These are phyloP conservation scores for Tricholoma sp. DNA, from an alignment of 768 basidiomycete species.

Conservation along the genomic window DNA sequence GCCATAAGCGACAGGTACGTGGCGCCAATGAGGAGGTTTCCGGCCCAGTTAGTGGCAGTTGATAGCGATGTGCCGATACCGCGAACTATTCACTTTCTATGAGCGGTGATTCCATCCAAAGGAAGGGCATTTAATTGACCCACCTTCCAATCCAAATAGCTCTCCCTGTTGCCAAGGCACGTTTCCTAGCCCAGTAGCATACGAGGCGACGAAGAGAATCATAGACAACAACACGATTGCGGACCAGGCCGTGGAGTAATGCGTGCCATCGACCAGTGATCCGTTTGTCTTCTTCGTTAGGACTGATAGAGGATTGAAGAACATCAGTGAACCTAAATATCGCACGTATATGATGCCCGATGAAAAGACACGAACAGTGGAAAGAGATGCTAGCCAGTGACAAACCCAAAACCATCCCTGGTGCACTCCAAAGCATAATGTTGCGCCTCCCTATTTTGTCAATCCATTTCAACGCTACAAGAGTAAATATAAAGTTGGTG, in stretches of 20 bases:
- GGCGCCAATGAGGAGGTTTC: conserved; percentile 70
- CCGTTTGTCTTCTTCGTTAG: conserved; percentile 41
- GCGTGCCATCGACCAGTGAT: conserved; percentile 50
- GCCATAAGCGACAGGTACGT: conserved; percentile 81
- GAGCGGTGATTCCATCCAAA: conserved; percentile 35
- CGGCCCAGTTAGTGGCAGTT: conserved; percentile 75
- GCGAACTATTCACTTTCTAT: conserved; percentile 51
- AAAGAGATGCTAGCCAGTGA: conserved; percentile 17
- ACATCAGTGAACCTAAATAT: neutral
- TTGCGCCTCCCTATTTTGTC: conserved; percentile 24
- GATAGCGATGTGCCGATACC: conserved; percentile 73
- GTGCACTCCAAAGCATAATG: conserved; percentile 17
- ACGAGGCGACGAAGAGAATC: conserved; percentile 79
- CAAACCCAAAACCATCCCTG: conserved; percentile 16
- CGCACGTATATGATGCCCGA: neutral
- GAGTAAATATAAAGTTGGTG: conserved; percentile 75
- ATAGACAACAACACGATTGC: conserved; percentile 71
- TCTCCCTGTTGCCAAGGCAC: conserved; percentile 89
- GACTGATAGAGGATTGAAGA: neutral
- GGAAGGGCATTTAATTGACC: neutral
- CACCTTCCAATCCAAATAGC: conserved; percentile 72
- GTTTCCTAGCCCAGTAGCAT: conserved; percentile 75
- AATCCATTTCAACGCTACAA: conserved; percentile 70
- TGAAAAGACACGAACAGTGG: conserved; percentile 7
- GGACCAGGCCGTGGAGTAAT: conserved; percentile 46